Evolutionary conservation across 2,329 filamentous ascomycete species (phyloP).

Genomic region (Rhytidhysteron rufulum): DNA sequence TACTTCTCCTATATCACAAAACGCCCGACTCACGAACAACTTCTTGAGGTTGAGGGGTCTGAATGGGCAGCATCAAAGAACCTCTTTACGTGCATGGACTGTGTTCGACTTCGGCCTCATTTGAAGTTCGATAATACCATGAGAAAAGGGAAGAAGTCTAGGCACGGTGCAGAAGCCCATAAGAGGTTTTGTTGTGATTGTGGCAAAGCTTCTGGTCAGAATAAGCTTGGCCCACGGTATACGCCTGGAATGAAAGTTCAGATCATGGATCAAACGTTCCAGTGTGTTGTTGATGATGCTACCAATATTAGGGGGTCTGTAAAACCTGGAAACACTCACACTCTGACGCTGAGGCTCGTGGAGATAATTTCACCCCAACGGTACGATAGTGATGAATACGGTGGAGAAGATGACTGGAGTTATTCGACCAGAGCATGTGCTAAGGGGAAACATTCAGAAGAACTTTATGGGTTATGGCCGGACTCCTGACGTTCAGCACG

Average conservation of each 20-base stretch:
- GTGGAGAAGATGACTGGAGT: no score
- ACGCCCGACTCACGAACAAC: background rate
- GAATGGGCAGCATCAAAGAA: background rate
- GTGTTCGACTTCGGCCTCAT: background rate
- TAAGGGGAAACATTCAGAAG: no score
- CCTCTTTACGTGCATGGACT: slow-evolving; percentile 1
- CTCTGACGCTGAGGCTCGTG: no score
- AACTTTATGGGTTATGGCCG: no score
- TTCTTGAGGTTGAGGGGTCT: background rate
- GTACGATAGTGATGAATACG: no score
- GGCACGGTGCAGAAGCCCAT: background rate
- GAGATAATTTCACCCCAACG: no score
- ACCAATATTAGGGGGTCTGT: no score
- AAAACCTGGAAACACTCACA: no score
- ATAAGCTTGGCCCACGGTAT: background rate
- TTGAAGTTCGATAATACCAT: background rate
- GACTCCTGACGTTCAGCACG: no score
- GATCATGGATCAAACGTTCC: background rate
- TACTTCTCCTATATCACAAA: background rate
- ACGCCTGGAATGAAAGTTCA: slow-evolving; percentile 1
- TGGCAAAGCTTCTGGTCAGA: background rate
- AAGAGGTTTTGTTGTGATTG: slow-evolving; percentile 1
- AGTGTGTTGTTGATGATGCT: background rate
- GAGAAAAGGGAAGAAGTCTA: slow-evolving; percentile 1
- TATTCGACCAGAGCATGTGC: no score